phyloP scores from a whole-genome alignment of 148 eudicot genomes.

The Chenopodium quinoa region DNA sequence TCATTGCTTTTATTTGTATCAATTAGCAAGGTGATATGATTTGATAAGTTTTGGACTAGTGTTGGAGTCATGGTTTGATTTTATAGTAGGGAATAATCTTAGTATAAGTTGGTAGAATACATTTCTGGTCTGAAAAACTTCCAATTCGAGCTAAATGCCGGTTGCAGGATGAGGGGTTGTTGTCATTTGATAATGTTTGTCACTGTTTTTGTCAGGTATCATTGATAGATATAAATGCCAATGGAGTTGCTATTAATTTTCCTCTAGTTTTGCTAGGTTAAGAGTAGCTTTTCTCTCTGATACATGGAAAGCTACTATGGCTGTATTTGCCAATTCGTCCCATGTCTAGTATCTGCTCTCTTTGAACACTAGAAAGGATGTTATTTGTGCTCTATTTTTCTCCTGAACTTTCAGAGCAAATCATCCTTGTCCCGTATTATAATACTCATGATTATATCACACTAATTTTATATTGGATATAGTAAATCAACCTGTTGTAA shows the following conservation, averaged over 20 bases:
- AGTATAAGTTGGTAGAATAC: not conserved
- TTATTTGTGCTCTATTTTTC: not conserved
- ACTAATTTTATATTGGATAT: no score
- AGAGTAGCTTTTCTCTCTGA: not conserved
- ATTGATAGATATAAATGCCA: not conserved
- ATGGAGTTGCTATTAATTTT: not conserved
- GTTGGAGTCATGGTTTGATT: not conserved
- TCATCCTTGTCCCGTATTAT: not conserved
- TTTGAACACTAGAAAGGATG: not conserved
- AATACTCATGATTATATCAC: no score
- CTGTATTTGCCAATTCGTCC: not conserved
- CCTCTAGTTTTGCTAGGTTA: not conserved
- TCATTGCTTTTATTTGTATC: not conserved
- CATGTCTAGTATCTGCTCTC: not conserved
- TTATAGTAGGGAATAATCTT: not conserved
- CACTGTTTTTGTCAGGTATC: not conserved
- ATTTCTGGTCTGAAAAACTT: not conserved
- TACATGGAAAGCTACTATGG: not conserved
- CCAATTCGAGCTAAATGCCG: not conserved
- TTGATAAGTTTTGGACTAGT: not conserved
- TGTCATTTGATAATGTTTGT: no score
- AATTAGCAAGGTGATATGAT: not conserved
- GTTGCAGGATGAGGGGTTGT: not conserved
- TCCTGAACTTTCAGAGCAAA: no score
- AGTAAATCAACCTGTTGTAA: no score